Percentiles rank a stretch among this genome's conserved stretches.
Evolutionary conservation across 805 yeast genomes (phyloP).

Genomic region (Saccharomycopsis sp.): DNA sequence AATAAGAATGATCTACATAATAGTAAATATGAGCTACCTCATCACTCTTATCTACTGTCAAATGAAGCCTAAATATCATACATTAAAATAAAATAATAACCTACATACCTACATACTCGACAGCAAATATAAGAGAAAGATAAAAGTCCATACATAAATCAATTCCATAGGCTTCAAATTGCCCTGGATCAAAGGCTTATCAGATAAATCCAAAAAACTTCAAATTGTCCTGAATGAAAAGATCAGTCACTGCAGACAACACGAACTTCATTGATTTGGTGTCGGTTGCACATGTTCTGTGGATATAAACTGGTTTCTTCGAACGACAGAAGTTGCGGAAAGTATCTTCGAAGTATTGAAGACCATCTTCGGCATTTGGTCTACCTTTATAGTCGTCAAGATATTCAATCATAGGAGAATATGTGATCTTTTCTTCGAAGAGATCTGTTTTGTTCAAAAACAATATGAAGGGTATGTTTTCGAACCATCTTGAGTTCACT

Average conservation of each 20-base stretch:
- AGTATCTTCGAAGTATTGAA: conserved; percentile 61
- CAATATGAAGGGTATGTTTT: conserved; percentile 77
- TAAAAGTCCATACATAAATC: conserved; percentile 6
- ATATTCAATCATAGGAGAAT: conserved; percentile 60
- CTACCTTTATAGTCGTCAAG: conserved; percentile 75
- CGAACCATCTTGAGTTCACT: conserved; percentile 81
- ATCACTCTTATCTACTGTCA: no score
- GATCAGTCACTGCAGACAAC: conserved; percentile 85
- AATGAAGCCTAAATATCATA: no score
- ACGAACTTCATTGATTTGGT: conserved; percentile 84
- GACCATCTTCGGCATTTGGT: conserved; percentile 59
- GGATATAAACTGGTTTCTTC: conserved; percentile 76
- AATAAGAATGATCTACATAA: no score
- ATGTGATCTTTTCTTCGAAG: conserved; percentile 60
- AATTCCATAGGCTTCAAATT: no score
- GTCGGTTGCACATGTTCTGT: conserved; percentile 94
- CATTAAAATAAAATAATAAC: no score
- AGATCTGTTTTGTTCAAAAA: conserved; percentile 86
- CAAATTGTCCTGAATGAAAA: conserved; percentile 77
- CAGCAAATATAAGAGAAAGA: background rate
- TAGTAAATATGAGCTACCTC: no score
- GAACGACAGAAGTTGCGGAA: conserved; percentile 58
- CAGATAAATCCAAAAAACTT: conserved; percentile 72
- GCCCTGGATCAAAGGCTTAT: no score
- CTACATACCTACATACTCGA: no score